Conservation (phyloP, 2,329 filamentous ascomycete genomes). For the Trichoderma breve region DNA sequence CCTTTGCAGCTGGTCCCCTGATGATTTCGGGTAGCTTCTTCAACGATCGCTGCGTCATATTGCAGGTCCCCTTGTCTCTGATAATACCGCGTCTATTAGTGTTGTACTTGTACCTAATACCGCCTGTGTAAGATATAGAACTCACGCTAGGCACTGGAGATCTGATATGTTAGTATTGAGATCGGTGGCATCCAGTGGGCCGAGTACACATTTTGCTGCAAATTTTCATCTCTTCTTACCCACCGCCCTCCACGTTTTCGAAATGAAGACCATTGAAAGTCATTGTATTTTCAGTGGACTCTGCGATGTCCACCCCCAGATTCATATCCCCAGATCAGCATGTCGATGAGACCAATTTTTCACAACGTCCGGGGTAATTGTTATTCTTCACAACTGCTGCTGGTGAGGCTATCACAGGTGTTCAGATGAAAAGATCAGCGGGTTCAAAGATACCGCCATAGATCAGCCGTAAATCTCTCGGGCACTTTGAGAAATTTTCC, state of each 20-base stretch:
- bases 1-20: not conserved
- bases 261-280: not conserved
- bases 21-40: not conserved
- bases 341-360: not conserved
- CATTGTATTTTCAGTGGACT: not conserved
- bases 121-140: not conserved
- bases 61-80: not conserved
- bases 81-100: not conserved
- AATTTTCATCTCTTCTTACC: not conserved
- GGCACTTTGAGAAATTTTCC: not conserved
- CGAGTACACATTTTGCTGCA: not conserved
- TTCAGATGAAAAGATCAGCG: not conserved
- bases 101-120: not conserved
- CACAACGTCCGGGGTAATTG: not conserved
- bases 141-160: not conserved
- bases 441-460: not conserved
- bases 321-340: not conserved
- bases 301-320: not conserved
- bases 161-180: not conserved
- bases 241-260: not conserved
- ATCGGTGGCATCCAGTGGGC: conserved; percentile 1
- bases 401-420: not conserved
- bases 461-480: not conserved
- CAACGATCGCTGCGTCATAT: not conserved
- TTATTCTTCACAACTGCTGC: not conserved